A percentile compares a stretch with the other conserved stretches of the same genome.
Evolutionary conservation across 768 basidiomycete species (phyloP).

Genomic region (Thelephora ganbajun): DNA sequence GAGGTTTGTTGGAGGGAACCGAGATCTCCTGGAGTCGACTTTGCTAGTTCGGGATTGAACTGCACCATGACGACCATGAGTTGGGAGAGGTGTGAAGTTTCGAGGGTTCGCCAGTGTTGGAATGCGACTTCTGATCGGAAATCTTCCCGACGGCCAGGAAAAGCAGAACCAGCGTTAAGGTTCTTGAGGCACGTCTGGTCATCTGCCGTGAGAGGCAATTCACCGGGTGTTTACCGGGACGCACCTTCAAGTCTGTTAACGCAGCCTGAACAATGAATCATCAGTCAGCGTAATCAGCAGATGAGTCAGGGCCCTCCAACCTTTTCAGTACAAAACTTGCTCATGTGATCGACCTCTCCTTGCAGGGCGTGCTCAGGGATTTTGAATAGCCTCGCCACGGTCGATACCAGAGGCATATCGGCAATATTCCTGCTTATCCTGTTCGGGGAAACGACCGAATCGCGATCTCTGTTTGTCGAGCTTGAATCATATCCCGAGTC

Average conservation of each 20-base stretch:
- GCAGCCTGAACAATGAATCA: conserved; percentile 43
- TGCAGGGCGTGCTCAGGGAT: conserved; percentile 54
- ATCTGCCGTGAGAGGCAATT: background rate
- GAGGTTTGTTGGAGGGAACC: conserved; percentile 16
- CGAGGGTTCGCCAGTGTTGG: conserved; percentile 69
- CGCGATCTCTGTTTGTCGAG: conserved; percentile 43
- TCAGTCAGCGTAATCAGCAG: conserved; percentile 1
- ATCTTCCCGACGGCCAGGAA: conserved; percentile 79
- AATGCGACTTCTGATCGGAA: conserved; percentile 76
- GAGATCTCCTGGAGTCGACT: conserved; percentile 51
- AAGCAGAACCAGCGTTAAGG: conserved; percentile 69
- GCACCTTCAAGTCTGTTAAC: conserved; percentile 73
- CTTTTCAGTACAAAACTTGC: conserved; percentile 62
- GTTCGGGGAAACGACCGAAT: conserved; percentile 27
- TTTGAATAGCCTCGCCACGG: conserved; percentile 63
- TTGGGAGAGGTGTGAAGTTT: conserved; percentile 77
- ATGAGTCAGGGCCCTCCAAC: conserved; percentile 18
- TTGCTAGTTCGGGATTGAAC: conserved; percentile 76
- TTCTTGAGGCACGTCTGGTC: conserved; percentile 79
- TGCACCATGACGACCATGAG: conserved; percentile 80
- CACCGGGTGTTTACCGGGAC: conserved; percentile 6
- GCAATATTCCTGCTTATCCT: conserved; percentile 32
- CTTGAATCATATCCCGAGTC: conserved; percentile 59
- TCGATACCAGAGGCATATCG: conserved; percentile 68
- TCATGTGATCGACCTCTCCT: conserved; percentile 56